Evolutionary conservation across 108 stramenopile species (phyloP), one percentile per base, ranked within the genome.

Genomic region (Fistulifera pelliculosa): DNA sequence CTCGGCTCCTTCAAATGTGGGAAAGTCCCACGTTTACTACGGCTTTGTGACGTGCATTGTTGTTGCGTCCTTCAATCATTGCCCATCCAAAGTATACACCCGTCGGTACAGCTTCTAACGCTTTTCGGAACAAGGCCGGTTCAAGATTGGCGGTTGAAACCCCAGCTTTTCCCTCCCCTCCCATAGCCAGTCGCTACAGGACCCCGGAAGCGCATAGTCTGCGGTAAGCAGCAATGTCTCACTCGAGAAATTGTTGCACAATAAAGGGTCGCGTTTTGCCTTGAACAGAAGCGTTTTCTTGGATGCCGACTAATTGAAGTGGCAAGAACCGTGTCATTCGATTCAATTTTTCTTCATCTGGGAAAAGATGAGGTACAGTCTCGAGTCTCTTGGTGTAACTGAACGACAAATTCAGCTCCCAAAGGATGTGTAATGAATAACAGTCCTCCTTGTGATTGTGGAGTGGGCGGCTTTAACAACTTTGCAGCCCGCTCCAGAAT

Each of bases 91-190:
- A 77, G 60, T 95, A 95, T 0, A 95, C 94, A 24, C 94, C 94
- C 3, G 75, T 65, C 6, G 49, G 8, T 0, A 91, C 55, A 23
- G 74, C 62, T 54, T 79, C 65, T 31, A 95, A 47, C 21, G 80
- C 81, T 50, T 76, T 65, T 65, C 75, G 80, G 61, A 95, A 92
- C 1, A 87, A 59, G 26, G 81, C 79, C 4, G 79, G 48, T 11
- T 88, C 86, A 6, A 95, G 71, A 68, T 95, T 95, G 26, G 94
- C 94, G 8, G 94, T 95, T 6, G 94, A 88, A 19, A 95, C 74
- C 16, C 94, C 90, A 58, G 45, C 89, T n/a, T n/a, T 92, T 92
- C 16, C 88, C 83, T 16, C 94, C 94, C 11, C 94, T 71, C 35
- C 88, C 88, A 53, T 87, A 95, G 11, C 94, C 94, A 21, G 59